Evolutionary conservation across 306 rosid species (phyloP), one percentile per base, ranked within the genome.

Genomic region (Vigna hirtella): DNA sequence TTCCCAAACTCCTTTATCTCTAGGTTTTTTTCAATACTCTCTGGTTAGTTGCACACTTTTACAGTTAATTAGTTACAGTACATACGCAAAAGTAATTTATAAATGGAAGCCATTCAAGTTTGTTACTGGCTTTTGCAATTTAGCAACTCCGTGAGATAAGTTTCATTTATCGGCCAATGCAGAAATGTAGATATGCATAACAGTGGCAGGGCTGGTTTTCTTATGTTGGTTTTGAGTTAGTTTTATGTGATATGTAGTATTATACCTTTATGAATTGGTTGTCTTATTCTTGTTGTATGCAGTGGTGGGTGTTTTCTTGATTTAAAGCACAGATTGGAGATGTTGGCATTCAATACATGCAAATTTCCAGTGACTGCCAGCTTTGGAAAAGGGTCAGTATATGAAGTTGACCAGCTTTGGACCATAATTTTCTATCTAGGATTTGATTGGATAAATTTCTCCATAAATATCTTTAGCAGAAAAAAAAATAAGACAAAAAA

Each of bases 161-260:
- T 52, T 91, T 38, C 72, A 66, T 87, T 42, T 87, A 86, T 4
- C 76, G 91, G 87, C 80, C 90, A 53, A 84, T 84, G 78, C 73
- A 28, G 78, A 80, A 79, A 24, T 84, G 85, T 17, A 82, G 89
- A 84, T 72, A 77, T 73, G 79, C 82, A 81, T 48, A 89, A 83
- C 84, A 82, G 77, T 79, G 86, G 90, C 79, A 51, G 24, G 62
- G 40, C 42, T 38, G 43, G 68, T 77, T 74, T 78, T 24, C 28
- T 11, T 79, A 32, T 22, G 43, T 74, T 69, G 50, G 45, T 34
- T 75, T 72, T 72, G 38, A 62, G 67, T 77, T 30, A 26, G 48
- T 65, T 77, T 69, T 58, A 12, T 10, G 52, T 48, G 5, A 20
- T 30, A 38, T 56, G 26, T 22, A 2, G 55, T 70, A 16, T 13